Conservation (phyloP, 2,329 filamentous ascomycete species). For the Venturia aucupariae region DNA sequence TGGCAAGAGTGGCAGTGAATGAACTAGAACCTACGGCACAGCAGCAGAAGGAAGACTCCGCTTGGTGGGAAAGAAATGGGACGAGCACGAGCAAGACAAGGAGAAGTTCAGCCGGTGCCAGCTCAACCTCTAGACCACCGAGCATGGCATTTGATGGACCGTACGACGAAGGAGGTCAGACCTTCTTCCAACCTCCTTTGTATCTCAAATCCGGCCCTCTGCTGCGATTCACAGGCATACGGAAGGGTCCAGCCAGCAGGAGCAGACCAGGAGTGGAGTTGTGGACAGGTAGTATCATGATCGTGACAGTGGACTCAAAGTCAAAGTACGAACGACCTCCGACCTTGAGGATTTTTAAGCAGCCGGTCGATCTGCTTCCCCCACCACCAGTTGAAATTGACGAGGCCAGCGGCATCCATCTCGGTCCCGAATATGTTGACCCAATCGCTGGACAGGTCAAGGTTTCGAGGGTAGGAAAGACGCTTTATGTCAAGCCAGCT, state of each 20-base stretch:
- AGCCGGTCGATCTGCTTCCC: constrained; percentile 73
- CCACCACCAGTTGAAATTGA: constrained; percentile 63
- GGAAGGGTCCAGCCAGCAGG: constrained; percentile 34
- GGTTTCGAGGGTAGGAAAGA: constrained; percentile 72
- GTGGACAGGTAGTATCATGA: constrained; percentile 93
- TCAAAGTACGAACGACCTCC: constrained; percentile 76
- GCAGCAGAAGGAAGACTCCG: constrained; percentile 26
- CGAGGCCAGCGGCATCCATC: constrained; percentile 46
- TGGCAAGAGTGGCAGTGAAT: constrained; percentile 30
- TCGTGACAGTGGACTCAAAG: constrained; percentile 76
- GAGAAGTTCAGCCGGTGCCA: constrained; percentile 23
- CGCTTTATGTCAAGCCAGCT: constrained; percentile 81
- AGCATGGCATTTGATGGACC: constrained; percentile 40
- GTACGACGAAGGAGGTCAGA: constrained; percentile 56
- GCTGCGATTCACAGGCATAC: constrained; percentile 79
- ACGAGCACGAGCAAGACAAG: constrained; percentile 34
- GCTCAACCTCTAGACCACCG: constrained; percentile 11
- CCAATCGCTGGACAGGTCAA: constrained; percentile 83
- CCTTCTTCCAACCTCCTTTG: constrained; percentile 71
- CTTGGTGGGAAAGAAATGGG: constrained; percentile 65
- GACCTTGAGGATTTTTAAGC: constrained; percentile 73
- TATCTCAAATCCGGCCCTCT: constrained; percentile 87
- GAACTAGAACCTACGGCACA: constrained; percentile 29
- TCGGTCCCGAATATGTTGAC: constrained; percentile 77
- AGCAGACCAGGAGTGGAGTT: constrained; percentile 55